Conservation (phyloP, 306 rosid species). For the Arachis stenosperma region DNA sequence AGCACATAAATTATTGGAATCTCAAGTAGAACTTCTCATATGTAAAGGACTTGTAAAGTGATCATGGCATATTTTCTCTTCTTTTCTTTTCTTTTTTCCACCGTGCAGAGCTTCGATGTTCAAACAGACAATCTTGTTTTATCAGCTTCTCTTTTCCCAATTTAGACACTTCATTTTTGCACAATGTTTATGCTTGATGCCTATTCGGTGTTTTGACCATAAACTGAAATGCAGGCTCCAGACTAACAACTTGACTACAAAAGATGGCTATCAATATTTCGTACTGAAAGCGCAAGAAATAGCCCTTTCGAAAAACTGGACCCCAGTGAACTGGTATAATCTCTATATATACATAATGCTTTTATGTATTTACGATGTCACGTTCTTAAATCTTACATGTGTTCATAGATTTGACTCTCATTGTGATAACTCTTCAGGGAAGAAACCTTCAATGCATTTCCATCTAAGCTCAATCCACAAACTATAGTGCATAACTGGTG, state of each 20-base stretch:
- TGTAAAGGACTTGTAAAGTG: not conserved
- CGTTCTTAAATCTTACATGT: conserved; percentile 15
- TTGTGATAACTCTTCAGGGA: conserved; percentile 65
- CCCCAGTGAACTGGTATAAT: conserved; percentile 92
- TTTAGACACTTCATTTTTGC: conserved; percentile 12
- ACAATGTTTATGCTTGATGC: conserved; percentile 10
- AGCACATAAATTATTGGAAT: conserved; percentile 11
- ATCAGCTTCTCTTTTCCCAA: not conserved
- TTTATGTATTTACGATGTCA: not conserved
- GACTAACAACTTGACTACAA: conserved; percentile 66
- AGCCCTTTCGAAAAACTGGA: conserved; percentile 83
- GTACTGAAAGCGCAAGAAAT: conserved; percentile 88
- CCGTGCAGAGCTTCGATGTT: not conserved
- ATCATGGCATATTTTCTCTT: too few relatives aligned
- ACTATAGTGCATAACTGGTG: conserved; percentile 96
- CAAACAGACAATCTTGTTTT: not conserved
- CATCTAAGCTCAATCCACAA: conserved; percentile 71
- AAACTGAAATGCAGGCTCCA: conserved; percentile 68
- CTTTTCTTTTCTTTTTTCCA: conserved; percentile 10
- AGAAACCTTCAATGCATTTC: conserved; percentile 87
- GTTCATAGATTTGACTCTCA: conserved; percentile 29
- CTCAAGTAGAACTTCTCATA: conserved; percentile 23
- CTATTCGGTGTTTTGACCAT: conserved; percentile 32
- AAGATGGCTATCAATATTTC: conserved; percentile 84
- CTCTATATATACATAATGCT: conserved; percentile 21